phyloP scores from a whole-genome alignment of 2,329 filamentous ascomycete genomes.

The Aspergillus felis region DNA sequence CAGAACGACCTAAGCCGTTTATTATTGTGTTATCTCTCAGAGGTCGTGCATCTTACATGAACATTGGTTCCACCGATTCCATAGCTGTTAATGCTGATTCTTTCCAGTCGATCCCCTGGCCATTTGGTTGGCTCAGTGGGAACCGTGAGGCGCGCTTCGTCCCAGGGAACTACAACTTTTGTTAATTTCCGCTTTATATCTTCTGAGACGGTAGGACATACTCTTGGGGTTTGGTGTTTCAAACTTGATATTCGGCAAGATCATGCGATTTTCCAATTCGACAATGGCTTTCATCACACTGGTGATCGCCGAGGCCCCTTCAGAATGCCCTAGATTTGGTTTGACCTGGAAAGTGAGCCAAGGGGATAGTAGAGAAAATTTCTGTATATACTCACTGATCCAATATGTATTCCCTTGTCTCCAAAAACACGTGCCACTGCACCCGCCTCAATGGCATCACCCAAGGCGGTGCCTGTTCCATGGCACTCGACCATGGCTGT shows the following conservation, averaged over 20 bases:
- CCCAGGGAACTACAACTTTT: conserved; percentile 11
- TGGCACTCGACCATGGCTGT: conserved; percentile 19
- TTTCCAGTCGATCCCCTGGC: conserved; percentile 18
- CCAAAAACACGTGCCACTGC: conserved; percentile 14
- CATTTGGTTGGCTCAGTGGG: conserved; percentile 19
- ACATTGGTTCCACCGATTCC: conserved; percentile 28
- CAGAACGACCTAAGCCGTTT: conserved; percentile 3
- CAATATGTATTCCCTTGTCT: conserved; percentile 14
- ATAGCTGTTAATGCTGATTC: conserved; percentile 32
- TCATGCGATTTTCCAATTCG: conserved; percentile 17
- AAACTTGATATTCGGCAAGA: conserved; percentile 29
- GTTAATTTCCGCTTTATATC: conserved; percentile 5
- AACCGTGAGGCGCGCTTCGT: conserved; percentile 13
- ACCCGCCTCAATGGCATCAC: conserved; percentile 14
- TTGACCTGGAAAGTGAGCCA: conserved; percentile 17
- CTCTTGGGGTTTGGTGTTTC: conserved; percentile 23
- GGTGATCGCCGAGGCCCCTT: conserved; percentile 24
- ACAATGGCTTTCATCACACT: conserved; percentile 25
- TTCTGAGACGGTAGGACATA: conserved; percentile 3
- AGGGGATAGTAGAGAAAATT: not conserved
- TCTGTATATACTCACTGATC: conserved; percentile 8
- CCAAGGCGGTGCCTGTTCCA: conserved; percentile 16
- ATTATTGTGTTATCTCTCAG: not conserved
- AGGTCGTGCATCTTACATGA: conserved; percentile 11
- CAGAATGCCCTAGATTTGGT: conserved; percentile 25